phyloP scores from a whole-genome alignment of 169 alveolate genomes.

The Plasmodium falciparum region DNA sequence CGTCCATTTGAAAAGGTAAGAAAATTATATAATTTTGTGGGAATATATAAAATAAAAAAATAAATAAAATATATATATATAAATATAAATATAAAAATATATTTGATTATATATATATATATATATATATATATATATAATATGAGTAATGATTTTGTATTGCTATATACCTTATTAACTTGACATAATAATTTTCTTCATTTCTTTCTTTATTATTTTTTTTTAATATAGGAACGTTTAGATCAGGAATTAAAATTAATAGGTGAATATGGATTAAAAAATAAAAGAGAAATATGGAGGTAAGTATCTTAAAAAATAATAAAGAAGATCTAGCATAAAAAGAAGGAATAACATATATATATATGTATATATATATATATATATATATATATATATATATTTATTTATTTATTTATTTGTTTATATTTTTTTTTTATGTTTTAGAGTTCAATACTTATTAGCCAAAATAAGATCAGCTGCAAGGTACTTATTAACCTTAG shows the following conservation, averaged over 20 bases:
- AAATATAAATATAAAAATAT: background rate
- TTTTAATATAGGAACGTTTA: conserved; percentile 91
- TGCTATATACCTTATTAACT: background rate
- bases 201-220: background rate
- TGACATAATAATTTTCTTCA: no score
- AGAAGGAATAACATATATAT: no score
- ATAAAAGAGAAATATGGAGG: conserved; percentile 99
- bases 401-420: background rate
- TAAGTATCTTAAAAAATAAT: background rate
- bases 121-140: background rate
- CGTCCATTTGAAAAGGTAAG: conserved; percentile 96
- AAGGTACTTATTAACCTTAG: conserved; percentile 98
- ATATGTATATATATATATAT: no score
- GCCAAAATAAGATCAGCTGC: conserved; percentile 99
- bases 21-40: background rate
- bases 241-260: conserved; percentile 96
- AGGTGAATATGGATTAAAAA: conserved; percentile 99
- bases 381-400: background rate
- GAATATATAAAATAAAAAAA: background rate
- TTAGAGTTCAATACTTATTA: conserved; percentile 96
- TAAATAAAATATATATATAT: background rate
- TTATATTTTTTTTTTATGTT: conserved; percentile 8
- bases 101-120: background rate
- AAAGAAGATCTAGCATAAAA: no score
- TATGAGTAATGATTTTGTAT: background rate